Conservation (phyloP, 164 flowering plant species). For the Pachysandra terminalis region DNA sequence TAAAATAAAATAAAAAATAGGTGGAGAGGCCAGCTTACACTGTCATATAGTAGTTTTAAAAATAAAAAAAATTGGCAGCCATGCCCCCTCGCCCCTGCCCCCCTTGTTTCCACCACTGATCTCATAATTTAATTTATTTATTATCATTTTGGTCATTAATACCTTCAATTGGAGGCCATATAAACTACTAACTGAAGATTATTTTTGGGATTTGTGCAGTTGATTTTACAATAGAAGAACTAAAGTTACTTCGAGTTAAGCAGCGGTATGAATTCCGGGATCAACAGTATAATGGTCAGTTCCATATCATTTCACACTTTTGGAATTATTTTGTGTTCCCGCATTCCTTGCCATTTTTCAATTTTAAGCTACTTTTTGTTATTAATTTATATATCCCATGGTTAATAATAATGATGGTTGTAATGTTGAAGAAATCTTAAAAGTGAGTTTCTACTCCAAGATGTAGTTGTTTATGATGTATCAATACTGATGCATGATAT, state of each 20-base stretch:
- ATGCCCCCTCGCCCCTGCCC: too few relatives aligned
- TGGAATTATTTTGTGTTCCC: not conserved
- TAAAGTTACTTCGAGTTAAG: conserved; percentile 46
- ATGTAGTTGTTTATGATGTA: not conserved
- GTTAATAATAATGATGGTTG: not conserved
- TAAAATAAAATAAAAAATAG: too few relatives aligned
- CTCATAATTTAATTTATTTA: not conserved
- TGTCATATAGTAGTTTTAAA: too few relatives aligned
- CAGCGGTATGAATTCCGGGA: conserved; percentile 63
- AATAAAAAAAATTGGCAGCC: conserved; percentile 34
- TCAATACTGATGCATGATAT: not conserved
- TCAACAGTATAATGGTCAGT: conserved; percentile 70
- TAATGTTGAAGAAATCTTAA: not conserved
- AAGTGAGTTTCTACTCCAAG: not conserved
- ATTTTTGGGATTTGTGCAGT: conserved; percentile 34
- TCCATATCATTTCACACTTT: not conserved
- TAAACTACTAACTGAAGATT: conserved; percentile 3
- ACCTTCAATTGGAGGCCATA: not conserved
- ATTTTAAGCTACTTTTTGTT: too few relatives aligned
- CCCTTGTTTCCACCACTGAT: too few relatives aligned
- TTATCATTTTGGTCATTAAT: too few relatives aligned
- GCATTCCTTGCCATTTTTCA: not conserved
- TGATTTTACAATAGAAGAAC: conserved; percentile 65
- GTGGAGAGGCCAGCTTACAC: too few relatives aligned
- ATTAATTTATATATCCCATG: not conserved